Conservation (phyloP, 1,284 basidiomycete genomes). For the Chondrostereum purpureum region DNA sequence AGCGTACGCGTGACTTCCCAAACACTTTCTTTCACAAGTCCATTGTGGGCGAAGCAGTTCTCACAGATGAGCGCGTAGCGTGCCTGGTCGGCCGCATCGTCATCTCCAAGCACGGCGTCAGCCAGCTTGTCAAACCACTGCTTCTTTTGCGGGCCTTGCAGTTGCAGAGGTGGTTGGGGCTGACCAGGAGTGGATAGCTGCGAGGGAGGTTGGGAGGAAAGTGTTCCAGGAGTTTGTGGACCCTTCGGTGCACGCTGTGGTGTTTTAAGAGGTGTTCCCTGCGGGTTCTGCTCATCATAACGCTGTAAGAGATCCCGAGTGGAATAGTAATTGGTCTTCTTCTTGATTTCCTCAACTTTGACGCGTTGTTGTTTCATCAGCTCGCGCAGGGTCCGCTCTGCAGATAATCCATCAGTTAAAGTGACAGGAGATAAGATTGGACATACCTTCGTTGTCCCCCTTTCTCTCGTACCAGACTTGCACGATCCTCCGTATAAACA, state of each 20-base stretch:
- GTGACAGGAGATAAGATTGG: neutral
- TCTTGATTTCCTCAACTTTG: slow-evolving; percentile 95
- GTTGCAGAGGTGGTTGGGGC: slow-evolving; percentile 38
- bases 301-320: slow-evolving; percentile 87
- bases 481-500: slow-evolving; percentile 78
- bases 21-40: slow-evolving; percentile 82
- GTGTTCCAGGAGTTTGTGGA: neutral
- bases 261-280: slow-evolving; percentile 25
- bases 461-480: slow-evolving; percentile 85
- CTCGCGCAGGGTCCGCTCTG: slow-evolving; percentile 75
- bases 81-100: slow-evolving; percentile 50
- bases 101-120: slow-evolving; percentile 82
- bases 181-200: slow-evolving; percentile 17
- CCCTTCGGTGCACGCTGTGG: slow-evolving; percentile 19
- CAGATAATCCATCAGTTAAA: slow-evolving; percentile 1
- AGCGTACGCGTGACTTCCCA: slow-evolving; percentile 76
- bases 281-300: slow-evolving; percentile 65
- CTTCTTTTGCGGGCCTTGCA: slow-evolving; percentile 55
- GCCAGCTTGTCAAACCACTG: slow-evolving; percentile 87
- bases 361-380: slow-evolving; percentile 77
- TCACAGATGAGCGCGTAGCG: slow-evolving; percentile 94
- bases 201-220: slow-evolving; percentile 5
- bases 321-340: slow-evolving; percentile 92
- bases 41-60: slow-evolving; percentile 91
- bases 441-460: slow-evolving; percentile 79